A percentile compares a stretch with the other conserved stretches of the same genome.
Conservation (phyloP, 495 filamentous ascomycete genomes). For the Neurospora sp. region DNA sequence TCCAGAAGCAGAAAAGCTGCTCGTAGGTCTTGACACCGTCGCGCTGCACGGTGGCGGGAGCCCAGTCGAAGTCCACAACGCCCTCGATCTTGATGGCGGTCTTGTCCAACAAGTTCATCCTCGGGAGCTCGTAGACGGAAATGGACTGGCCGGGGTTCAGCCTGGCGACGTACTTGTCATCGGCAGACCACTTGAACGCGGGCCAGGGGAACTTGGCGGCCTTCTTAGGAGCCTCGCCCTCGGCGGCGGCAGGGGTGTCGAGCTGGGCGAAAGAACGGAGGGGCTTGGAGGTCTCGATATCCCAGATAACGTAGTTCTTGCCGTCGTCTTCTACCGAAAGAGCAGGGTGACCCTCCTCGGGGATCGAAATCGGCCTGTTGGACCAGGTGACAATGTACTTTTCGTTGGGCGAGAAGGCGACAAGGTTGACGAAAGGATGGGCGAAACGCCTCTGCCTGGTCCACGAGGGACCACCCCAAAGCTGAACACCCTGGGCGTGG, state of each 20-base stretch:
- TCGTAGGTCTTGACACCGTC: conserved; percentile 82
- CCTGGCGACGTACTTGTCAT: conserved; percentile 92
- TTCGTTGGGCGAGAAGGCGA: conserved; percentile 91
- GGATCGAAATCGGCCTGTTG: conserved; percentile 78
- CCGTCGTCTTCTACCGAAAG: conserved; percentile 88
- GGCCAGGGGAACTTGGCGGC: conserved; percentile 94
- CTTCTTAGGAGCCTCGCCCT: conserved; percentile 42
- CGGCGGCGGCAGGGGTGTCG: conserved; percentile 58
- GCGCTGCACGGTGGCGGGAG: conserved; percentile 65
- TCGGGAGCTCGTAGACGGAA: conserved; percentile 87
- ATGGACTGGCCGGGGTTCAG: conserved; percentile 82
- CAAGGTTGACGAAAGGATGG: conserved; percentile 87
- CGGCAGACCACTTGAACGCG: conserved; percentile 97
- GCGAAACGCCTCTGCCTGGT: conserved; percentile 82
- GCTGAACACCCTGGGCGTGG: conserved; percentile 87
- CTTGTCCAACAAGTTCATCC: conserved; percentile 84
- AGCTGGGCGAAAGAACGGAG: conserved; percentile 86
- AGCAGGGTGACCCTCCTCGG: conserved; percentile 70
- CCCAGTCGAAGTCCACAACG: conserved; percentile 96
- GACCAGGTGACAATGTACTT: conserved; percentile 96
- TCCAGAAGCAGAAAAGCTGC: conserved; percentile 97
- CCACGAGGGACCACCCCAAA: conserved; percentile 91
- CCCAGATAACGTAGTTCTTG: conserved; percentile 99
- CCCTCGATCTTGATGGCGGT: conserved; percentile 90
- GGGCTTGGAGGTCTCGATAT: conserved; percentile 81